Evolutionary conservation across 352 stramenopile species (phyloP), one percentile per base, ranked within the genome.

Genomic region (Globisporangium abappressorium): DNA sequence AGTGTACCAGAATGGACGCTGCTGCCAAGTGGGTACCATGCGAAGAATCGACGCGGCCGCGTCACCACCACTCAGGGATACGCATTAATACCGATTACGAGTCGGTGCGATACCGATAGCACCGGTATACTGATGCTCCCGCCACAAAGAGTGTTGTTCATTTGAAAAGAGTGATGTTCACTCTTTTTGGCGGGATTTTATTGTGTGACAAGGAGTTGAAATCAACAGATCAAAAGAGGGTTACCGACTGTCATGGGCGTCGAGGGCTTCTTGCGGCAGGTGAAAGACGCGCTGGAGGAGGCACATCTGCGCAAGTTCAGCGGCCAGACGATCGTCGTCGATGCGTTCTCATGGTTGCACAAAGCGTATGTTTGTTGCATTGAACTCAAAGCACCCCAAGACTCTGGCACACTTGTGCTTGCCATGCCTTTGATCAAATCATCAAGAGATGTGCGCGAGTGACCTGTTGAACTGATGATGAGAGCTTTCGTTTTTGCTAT

Each of bases 311-410:
- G 73, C 20, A 57, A 75, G 9, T 92, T 89, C 65, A 68, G 62
- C 3, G 83, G 74, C 18, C 75, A 91, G 62, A 87, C 73, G 12
- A 66, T 93, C 54, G 84, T 85, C 3, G 82, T 91, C 2, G 85
- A 93, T 49, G 85, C 84, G 8, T 79, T 92, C 62, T 92, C 85
- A 5, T 93, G 85, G 85, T 76, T 93, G 41, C 84, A 93, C 70
- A 93, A 92, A 68, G 85, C 84, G 85, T 93, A 75, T 51, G 85
- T 82, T 3, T 28, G 38, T 3, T 65, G 36, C 34, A 22, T 0
- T 49, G 26, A 7, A 24, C 18, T 51, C 43, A 24, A 22, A 8
- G 5, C 15, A 20, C 41, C 22, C 20, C 20, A 5, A 12, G 43
- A 51, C 43, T 51, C 20, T 20, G 18, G 8, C 22, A 12, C 9